Percentiles rank a stretch among this genome's conserved stretches.
Evolutionary conservation across 2,329 filamentous ascomycete species (phyloP).

Genomic region (Penicillium sp.): DNA sequence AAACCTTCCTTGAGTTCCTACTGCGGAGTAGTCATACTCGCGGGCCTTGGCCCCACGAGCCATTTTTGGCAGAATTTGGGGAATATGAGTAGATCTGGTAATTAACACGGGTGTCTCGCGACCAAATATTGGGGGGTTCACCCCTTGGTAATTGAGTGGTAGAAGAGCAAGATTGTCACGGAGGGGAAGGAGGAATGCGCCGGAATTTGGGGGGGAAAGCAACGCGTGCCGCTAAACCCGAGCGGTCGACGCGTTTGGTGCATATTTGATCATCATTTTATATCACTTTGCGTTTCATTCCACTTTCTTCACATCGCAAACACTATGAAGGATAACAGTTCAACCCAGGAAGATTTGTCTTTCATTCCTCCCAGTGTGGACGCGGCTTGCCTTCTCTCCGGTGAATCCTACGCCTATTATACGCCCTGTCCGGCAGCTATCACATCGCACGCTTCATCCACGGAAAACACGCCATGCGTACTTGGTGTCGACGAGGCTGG

Average conservation of each 20-base stretch:
- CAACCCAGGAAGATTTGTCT: constrained; percentile 34
- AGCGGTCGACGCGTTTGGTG: constrained; percentile 34
- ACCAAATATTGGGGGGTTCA: not conserved
- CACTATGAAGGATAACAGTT: constrained; percentile 34
- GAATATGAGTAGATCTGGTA: not conserved
- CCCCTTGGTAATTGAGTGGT: not conserved
- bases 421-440: constrained; percentile 66
- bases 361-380: constrained; percentile 73
- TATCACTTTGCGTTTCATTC: not conserved
- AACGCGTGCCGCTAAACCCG: constrained; percentile 36
- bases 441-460: constrained; percentile 42
- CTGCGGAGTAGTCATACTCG: constrained; percentile 50
- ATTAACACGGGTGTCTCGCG: not conserved
- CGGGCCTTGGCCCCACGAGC: constrained; percentile 43
- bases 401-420: constrained; percentile 70
- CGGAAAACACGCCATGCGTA: constrained; percentile 61
- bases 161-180: constrained; percentile 1
- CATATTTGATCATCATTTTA: not conserved
- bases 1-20: constrained; percentile 50
- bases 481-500: constrained; percentile 94
- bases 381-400: constrained; percentile 56
- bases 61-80: constrained; percentile 29
- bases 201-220: constrained; percentile 21
- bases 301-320: not conserved
- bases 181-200: constrained; percentile 22